Base-by-base conservation (phyloP, 1,139 yeast species). In the Meyerozyma elateridarum region DNA sequence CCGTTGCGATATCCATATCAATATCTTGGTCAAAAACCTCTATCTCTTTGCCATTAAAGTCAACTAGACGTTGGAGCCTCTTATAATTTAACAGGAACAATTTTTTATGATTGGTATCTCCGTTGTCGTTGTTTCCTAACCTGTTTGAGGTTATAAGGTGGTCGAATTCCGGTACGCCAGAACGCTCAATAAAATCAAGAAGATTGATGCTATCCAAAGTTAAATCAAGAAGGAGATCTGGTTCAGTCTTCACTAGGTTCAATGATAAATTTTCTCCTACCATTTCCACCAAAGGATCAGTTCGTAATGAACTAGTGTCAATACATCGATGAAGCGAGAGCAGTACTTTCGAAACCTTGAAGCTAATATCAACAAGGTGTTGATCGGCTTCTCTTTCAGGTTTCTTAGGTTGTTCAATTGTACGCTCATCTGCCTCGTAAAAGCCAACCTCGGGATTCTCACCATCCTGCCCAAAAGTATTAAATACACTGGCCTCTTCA, bases 11-110 rank as follows among this genome's bases (percentile, higher is more conserved):
- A 34, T 79, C 72, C 32, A 91, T 61, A n/a, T 73, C 68, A 6
- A 89, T 73, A 41, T 75, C 77, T 52, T 87, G 96, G 46, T 89
- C 96, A 51, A 66, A 81, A 0, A 84, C 78, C 44, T 81, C 89
- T 32, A 84, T 82, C 9, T 59, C 75, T 29, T 65, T 68, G 19
- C 65, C 65, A 30, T 76, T 64, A 41, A 73, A 70, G 22, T 69
- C 65, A n/a, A 83, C 87, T 37, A 80, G 49, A 54, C 94, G 63
- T 49, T 73, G 78, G 2, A 61, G 60, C 43, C 88, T 64, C 6
- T 61, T 54, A 49, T 84, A 87, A 16, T 71, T 67, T 25, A 89
- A 64, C 25, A 69, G 71, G 48, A 89, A 79, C 30, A 88, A 61
- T 38, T 80, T 77, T 20, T 59, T 57, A 4, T 54, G 46, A n/a